Percentiles rank a stretch among this genome's conserved stretches.
Conservation (phyloP, 208 protist genomes). For the Trichomonas vaginalis region DNA sequence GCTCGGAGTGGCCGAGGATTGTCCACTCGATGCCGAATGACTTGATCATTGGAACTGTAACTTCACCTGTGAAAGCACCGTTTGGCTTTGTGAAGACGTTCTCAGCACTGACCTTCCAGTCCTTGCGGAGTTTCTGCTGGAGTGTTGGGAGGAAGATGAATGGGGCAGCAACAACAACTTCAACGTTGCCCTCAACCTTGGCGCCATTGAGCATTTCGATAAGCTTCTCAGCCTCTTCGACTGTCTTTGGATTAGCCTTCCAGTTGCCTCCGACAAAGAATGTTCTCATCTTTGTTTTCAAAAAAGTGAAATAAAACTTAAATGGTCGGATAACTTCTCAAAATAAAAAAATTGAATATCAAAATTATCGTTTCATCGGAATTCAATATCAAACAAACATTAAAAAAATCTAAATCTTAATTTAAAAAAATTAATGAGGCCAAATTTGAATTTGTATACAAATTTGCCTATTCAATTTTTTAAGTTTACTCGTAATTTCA, state of each 20-base stretch:
- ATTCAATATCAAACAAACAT: too few relatives aligned
- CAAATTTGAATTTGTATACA: too few relatives aligned
- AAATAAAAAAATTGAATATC: too few relatives aligned
- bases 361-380: too few relatives aligned
- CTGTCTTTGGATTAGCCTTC: slow-evolving; percentile 27
- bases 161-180: slow-evolving; percentile 22
- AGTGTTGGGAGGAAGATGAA: slow-evolving; percentile 4
- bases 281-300: neutral
- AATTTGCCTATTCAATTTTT: too few relatives aligned
- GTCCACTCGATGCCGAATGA: slow-evolving; percentile 24
- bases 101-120: neutral
- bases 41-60: slow-evolving; percentile 24
- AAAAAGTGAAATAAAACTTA: neutral
- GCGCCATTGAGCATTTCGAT: neutral
- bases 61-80: slow-evolving; percentile 40
- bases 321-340: too few relatives aligned
- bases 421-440: too few relatives aligned
- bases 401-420: too few relatives aligned
- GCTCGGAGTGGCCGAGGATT: slow-evolving; percentile 36
- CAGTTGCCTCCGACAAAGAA: slow-evolving; percentile 33
- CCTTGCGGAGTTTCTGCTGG: neutral
- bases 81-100: slow-evolving; percentile 26
- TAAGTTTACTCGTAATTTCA: too few relatives aligned
- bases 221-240: slow-evolving; percentile 6
- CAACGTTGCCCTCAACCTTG: neutral